These are phyloP conservation scores for Microthlaspi erraticum DNA, from an alignment of 345 rosid genomes.

Conservation along the genomic window DNA sequence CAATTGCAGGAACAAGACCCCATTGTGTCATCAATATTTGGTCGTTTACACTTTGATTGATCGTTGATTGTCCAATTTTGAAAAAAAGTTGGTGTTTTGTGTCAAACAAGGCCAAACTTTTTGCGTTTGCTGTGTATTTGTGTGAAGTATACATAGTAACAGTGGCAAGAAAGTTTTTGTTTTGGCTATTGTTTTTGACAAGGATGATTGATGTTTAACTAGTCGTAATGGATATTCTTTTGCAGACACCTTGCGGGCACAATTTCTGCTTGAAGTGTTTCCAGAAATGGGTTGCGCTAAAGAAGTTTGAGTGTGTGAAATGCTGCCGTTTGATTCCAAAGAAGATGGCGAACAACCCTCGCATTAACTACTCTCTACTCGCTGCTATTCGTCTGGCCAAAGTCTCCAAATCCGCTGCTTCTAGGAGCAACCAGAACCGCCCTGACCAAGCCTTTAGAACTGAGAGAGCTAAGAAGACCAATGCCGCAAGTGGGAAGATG, in stretches of 20 bases:
- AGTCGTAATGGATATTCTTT: slow-evolving; percentile 6
- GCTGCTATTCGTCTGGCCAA: slow-evolving; percentile 67
- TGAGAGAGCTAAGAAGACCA: slow-evolving; percentile 69
- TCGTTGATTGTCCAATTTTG: background rate
- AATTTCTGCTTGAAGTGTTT: slow-evolving; percentile 85
- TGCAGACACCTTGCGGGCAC: slow-evolving; percentile 60
- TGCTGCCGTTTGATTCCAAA: slow-evolving; percentile 62
- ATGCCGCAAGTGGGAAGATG: slow-evolving; percentile 80
- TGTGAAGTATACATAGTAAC: background rate
- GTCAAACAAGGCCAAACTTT: too few species aligned
- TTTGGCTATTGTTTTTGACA: background rate
- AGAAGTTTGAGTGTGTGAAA: slow-evolving; percentile 61
- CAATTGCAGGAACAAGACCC: background rate
- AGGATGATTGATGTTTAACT: background rate
- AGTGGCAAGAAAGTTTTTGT: too few species aligned
- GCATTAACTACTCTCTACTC: slow-evolving; percentile 65
- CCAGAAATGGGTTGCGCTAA: slow-evolving; percentile 66
- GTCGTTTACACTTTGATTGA: background rate
- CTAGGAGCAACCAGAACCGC: slow-evolving; percentile 55
- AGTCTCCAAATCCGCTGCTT: slow-evolving; percentile 43
- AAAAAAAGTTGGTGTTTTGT: too few species aligned
- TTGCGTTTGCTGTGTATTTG: too few species aligned
- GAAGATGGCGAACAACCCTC: slow-evolving; percentile 61
- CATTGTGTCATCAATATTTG: too few species aligned
- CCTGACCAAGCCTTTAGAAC: slow-evolving; percentile 79